Evolutionary conservation across 441 rosid genomes (phyloP).

Genomic region (Sinapis alba): DNA sequence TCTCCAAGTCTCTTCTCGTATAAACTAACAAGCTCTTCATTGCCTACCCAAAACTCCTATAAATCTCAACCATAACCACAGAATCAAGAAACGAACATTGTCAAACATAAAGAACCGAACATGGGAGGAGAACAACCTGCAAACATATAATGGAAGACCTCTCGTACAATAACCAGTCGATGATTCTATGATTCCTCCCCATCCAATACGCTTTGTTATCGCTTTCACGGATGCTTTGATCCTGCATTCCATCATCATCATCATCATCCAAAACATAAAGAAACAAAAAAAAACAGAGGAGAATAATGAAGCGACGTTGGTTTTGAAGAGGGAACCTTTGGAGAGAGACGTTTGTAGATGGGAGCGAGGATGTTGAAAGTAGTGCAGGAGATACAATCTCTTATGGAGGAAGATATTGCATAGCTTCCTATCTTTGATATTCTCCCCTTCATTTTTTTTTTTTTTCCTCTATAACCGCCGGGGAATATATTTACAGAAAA

Average conservation of each 20-base stretch:
- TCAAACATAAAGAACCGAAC: background rate
- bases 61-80: background rate
- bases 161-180: conserved; percentile 74
- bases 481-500: background rate
- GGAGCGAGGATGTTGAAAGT: conserved; percentile 96
- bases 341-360: conserved; percentile 77
- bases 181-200: conserved; percentile 70
- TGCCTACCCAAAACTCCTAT: conserved; percentile 92
- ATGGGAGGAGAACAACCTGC: conserved; percentile 51
- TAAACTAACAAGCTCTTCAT: conserved; percentile 75
- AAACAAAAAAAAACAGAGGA: background rate
- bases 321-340: conserved; percentile 40
- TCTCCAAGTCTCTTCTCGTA: conserved; percentile 83
- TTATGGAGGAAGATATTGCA: conserved; percentile 80
- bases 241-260: conserved; percentile 41
- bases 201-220: conserved; percentile 70
- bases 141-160: conserved; percentile 89
- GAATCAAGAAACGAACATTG: background rate
- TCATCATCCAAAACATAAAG: background rate
- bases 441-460: conserved; percentile 48
- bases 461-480: conserved; percentile 33
- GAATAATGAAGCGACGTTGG: background rate
- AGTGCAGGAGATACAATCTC: conserved; percentile 80
- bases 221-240: conserved; percentile 72
- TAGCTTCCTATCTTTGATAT: conserved; percentile 82